Percentiles rank a stretch among this genome's conserved stretches.
These are phyloP conservation scores for Oidiodendron maius DNA, from an alignment of 495 filamentous ascomycete genomes.

Conservation along the genomic window DNA sequence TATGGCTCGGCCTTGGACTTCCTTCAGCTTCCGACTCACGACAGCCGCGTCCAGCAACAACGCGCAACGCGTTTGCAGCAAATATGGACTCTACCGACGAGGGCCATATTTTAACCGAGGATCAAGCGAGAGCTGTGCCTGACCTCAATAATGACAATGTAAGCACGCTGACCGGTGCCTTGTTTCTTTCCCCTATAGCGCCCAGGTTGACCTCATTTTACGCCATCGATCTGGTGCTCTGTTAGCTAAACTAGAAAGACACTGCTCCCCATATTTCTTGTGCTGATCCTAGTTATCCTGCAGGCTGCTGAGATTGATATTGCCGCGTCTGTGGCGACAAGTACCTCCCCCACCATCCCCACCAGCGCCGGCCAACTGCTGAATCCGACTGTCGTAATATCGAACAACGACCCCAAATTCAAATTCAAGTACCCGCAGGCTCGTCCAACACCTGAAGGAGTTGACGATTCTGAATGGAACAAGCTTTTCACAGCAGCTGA, in stretches of 20 bases:
- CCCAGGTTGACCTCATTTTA: not conserved
- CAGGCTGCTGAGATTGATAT: not conserved
- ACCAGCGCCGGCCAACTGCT: not conserved
- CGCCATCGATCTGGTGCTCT: not conserved
- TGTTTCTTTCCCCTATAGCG: not conserved
- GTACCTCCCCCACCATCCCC: not conserved
- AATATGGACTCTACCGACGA: not conserved
- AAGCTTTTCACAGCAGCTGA: slow-evolving; percentile 21
- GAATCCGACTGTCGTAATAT: not conserved
- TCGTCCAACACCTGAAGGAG: slow-evolving; percentile 16
- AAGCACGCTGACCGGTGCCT: not conserved
- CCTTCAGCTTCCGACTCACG: no score
- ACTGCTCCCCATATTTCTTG: no score
- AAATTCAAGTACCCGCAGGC: slow-evolving; percentile 23
- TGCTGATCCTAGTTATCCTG: no score
- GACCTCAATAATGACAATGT: not conserved
- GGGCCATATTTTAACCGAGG: not conserved
- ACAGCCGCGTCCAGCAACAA: not conserved
- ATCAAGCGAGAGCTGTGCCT: not conserved
- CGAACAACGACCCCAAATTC: slow-evolving; percentile 11
- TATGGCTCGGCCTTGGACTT: not conserved
- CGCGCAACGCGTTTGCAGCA: not conserved
- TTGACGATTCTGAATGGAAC: slow-evolving; percentile 19
- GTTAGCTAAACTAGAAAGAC: no score
- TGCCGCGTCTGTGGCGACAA: not conserved